phyloP scores from a whole-genome alignment of 2,329 filamentous ascomycete species.

The Fonsecaea erecta region DNA sequence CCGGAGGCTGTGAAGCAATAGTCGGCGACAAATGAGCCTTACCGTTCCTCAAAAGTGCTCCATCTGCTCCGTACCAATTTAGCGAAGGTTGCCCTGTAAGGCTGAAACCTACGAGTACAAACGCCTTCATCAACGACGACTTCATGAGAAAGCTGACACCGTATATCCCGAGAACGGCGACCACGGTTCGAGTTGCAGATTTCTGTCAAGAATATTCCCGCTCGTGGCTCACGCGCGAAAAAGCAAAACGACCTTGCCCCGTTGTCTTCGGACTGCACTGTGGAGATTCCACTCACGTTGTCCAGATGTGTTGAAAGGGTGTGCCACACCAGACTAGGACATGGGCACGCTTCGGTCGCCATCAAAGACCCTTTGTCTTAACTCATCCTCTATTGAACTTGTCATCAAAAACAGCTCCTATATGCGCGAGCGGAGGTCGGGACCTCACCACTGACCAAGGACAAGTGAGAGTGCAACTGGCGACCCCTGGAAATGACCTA shows the following conservation, averaged over 20 bases:
- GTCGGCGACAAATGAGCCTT: neutral
- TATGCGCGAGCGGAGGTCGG: neutral
- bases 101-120: conserved; percentile 7
- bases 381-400: neutral
- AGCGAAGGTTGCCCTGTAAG: conserved; percentile 14
- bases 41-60: neutral
- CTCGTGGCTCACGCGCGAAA: neutral
- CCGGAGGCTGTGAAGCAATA: neutral
- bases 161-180: conserved; percentile 3
- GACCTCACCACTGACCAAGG: neutral
- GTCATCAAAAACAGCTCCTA: neutral
- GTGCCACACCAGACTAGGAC: neutral
- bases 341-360: neutral
- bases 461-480: neutral
- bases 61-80: conserved; percentile 1
- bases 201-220: neutral
- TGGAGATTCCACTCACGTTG: neutral
- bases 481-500: neutral
- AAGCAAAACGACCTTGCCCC: neutral
- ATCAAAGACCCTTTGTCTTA: neutral
- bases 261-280: neutral
- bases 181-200: neutral
- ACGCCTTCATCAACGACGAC: neutral
- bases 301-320: neutral
- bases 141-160: conserved; percentile 5